phyloP scores from a whole-genome alignment of 2,329 filamentous ascomycete species.

The Penicillium sp. region DNA sequence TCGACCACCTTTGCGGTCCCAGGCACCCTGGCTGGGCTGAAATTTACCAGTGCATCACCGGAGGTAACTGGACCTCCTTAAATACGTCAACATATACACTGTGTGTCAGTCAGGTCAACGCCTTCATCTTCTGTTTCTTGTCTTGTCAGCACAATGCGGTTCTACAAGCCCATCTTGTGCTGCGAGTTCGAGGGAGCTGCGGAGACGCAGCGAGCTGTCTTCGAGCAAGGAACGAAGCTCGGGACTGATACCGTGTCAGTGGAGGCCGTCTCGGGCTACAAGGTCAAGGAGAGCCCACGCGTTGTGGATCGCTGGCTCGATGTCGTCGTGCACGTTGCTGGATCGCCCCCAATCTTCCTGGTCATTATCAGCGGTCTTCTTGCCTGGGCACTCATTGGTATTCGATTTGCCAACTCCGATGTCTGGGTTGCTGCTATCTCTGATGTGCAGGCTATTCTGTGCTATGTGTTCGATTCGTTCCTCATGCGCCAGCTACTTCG shows the following conservation, averaged over 20 bases:
- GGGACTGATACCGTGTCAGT: neutral
- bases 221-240: neutral
- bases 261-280: constrained; percentile 1
- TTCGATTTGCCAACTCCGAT: constrained; percentile 21
- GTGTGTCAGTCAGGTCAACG: neutral
- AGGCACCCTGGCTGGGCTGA: too few species aligned
- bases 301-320: constrained; percentile 24
- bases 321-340: constrained; percentile 24
- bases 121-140: constrained; percentile 6
- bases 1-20: too few species aligned
- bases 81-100: too few species aligned
- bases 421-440: constrained; percentile 32
- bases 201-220: constrained; percentile 3
- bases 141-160: neutral
- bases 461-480: constrained; percentile 34
- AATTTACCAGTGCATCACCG: too few species aligned
- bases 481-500: constrained; percentile 34
- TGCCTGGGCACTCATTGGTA: constrained; percentile 29
- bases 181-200: constrained; percentile 5
- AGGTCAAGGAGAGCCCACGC: constrained; percentile 2
- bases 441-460: constrained; percentile 34
- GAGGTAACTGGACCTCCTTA: too few species aligned
- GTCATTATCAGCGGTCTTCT: constrained; percentile 33
- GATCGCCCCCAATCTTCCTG: constrained; percentile 27
- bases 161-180: neutral